Percentiles rank a stretch among this genome's conserved stretches.
These are phyloP conservation scores for Talaromyces sp. DNA, from an alignment of 2,329 filamentous ascomycete genomes.

Conservation along the genomic window DNA sequence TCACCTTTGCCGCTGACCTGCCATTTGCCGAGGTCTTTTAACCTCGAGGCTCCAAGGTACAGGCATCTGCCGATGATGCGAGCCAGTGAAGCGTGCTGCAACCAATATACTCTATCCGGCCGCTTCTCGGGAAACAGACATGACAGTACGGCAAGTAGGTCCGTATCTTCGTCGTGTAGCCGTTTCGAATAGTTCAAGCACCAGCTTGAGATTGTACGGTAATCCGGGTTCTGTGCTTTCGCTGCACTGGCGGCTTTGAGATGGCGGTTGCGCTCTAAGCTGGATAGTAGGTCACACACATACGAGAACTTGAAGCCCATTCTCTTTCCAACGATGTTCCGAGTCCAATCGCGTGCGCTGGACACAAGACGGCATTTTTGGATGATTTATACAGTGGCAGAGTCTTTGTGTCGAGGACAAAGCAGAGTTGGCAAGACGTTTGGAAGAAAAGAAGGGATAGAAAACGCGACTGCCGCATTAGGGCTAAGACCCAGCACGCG, in stretches of 20 bases:
- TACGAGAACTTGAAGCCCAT: slow-evolving; percentile 61
- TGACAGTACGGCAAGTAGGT: slow-evolving; percentile 67
- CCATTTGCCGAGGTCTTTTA: slow-evolving; percentile 64
- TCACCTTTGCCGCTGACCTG: slow-evolving; percentile 61
- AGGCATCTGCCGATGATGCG: slow-evolving; percentile 67
- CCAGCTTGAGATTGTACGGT: slow-evolving; percentile 62
- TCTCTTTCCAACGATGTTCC: slow-evolving; percentile 15
- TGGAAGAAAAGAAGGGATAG: background rate
- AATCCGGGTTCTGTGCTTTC: slow-evolving; percentile 34
- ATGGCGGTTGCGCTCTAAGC: slow-evolving; percentile 55
- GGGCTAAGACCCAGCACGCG: slow-evolving; percentile 22
- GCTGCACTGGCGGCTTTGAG: slow-evolving; percentile 35
- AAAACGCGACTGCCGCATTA: slow-evolving; percentile 11
- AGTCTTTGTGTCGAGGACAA: background rate
- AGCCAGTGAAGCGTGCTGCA: slow-evolving; percentile 62
- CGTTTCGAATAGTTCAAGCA: slow-evolving; percentile 61
- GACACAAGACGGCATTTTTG: slow-evolving; percentile 13
- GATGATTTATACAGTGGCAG: background rate
- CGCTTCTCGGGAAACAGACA: slow-evolving; percentile 73
- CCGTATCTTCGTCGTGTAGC: slow-evolving; percentile 58
- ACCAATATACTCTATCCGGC: slow-evolving; percentile 72
- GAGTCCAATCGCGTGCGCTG: background rate
- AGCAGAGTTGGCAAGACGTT: background rate
- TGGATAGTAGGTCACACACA: slow-evolving; percentile 72
- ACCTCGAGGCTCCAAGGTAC: slow-evolving; percentile 62